These are phyloP conservation scores for Voacanga thouarsii DNA, from an alignment of 257 asterid genomes.

Conservation along the genomic window DNA sequence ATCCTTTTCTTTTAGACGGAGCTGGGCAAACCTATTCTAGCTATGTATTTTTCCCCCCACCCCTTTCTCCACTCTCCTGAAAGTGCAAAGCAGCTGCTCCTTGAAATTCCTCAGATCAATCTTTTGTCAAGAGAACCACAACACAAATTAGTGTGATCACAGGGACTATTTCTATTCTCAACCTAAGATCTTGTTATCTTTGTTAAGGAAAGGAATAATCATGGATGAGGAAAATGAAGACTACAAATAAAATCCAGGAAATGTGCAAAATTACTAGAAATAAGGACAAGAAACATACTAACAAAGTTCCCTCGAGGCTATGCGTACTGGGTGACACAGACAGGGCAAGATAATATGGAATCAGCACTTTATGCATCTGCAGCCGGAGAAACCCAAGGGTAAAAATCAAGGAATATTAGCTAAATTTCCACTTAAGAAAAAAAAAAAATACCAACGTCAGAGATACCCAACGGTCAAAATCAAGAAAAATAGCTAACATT, in stretches of 20 bases:
- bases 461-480: background rate
- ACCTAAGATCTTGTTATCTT: background rate
- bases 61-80: background rate
- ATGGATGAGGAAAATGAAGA: background rate
- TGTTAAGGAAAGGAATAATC: too few relatives aligned
- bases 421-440: background rate
- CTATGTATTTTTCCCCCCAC: background rate
- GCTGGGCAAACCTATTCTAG: background rate
- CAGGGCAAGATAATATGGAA: slow-evolving; percentile 79
- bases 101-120: background rate
- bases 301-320: slow-evolving; percentile 91
- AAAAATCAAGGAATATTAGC: background rate
- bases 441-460: background rate
- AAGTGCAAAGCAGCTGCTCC: background rate
- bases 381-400: slow-evolving; percentile 3
- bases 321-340: slow-evolving; percentile 83
- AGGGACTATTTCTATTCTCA: background rate
- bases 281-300: slow-evolving; percentile 39
- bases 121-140: background rate
- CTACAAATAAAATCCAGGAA: background rate
- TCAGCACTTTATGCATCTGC: slow-evolving; percentile 94
- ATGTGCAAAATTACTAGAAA: background rate
- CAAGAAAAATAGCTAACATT: background rate
- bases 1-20: background rate
- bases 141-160: background rate